Evolutionary conservation across 2,329 filamentous ascomycete species (phyloP), one percentile per base, ranked within the genome.

Genomic region (Uncinocarpus reesii): DNA sequence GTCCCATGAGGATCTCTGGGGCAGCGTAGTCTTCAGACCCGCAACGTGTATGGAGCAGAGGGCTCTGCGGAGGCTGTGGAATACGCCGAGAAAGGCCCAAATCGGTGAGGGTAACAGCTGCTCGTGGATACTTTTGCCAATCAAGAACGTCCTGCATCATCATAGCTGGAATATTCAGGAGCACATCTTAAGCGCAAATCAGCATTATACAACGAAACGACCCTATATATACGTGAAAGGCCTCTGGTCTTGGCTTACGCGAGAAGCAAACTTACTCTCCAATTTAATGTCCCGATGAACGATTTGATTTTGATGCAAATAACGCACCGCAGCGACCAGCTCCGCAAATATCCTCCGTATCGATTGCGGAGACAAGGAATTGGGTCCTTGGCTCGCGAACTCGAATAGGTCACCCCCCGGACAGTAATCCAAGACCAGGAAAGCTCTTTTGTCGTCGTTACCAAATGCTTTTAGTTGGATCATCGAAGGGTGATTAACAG

Each of bases 281-380:
- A 98, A 81, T 70, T 98, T 98, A 67, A 98, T 93, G 65, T 98
- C 92, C 52, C 92, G 81, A 64, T 98, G 92, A 47, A 96, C 90
- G 62, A 98, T 95, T 56, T 79, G 82, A 58, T 85, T 74, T 47
- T 79, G 73, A 65, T 98, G 92, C 42, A 98, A 72, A 69, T 96
- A 95, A 50, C 76, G 78, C 29, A 94, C 83, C 0, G 90, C 92
- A 52, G 79, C 81, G 20, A 96, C 81, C 54, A 96, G 67, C 65
- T 98, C 92, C 11, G 89, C 77, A 65, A 95, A 95, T 49, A 96
- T 88, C 44, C 92, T 79, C 55, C 86, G 78, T 42, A 95, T 74
- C 8, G 50, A 35, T 13, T 15, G 34, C 2, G 51, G 54, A 4
- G 44, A 36, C 38, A 96, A 69, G 1, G 84, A 66, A 13, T 81